Conservation (phyloP, 148 eudicot genomes). For the Chenopodium berlandieri region DNA sequence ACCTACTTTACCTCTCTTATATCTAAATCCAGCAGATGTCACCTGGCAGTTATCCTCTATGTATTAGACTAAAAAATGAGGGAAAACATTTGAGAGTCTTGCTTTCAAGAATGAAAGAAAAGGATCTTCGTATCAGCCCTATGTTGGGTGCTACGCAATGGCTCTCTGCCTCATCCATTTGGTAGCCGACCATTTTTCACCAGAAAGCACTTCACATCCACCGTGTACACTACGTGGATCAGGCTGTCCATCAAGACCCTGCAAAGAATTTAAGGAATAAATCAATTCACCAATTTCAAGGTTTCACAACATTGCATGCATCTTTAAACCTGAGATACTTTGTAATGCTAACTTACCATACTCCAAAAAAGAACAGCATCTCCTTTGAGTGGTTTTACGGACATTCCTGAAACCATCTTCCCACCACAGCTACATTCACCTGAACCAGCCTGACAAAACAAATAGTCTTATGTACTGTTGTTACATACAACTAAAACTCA, state of each 20-base stretch:
- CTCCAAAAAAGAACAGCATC: constrained; percentile 98
- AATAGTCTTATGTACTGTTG: neutral
- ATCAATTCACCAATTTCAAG: neutral
- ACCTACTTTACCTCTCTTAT: constrained; percentile 13
- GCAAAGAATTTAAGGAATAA: constrained; percentile 17
- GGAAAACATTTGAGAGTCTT: neutral
- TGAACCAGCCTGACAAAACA: constrained; percentile 60
- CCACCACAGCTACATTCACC: constrained; percentile 91
- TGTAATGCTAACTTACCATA: constrained; percentile 59
- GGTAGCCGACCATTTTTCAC: constrained; percentile 99
- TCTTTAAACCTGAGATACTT: neutral
- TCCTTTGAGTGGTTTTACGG: constrained; percentile 86
- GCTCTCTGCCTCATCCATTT: constrained; percentile 95
- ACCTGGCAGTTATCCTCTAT: neutral
- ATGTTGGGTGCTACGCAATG: constrained; percentile 29
- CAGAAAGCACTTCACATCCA: constrained; percentile 84
- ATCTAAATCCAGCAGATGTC: neutral
- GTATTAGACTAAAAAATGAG: constrained; percentile 10
- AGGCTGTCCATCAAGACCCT: constrained; percentile 92
- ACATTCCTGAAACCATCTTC: constrained; percentile 61
- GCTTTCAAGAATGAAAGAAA: neutral
- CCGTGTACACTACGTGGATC: constrained; percentile 87
- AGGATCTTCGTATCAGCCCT: neutral
- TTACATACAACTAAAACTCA: neutral
- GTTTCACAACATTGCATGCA: neutral